phyloP scores from a whole-genome alignment of 495 filamentous ascomycete species.

The Sabuloglossum arenarium region DNA sequence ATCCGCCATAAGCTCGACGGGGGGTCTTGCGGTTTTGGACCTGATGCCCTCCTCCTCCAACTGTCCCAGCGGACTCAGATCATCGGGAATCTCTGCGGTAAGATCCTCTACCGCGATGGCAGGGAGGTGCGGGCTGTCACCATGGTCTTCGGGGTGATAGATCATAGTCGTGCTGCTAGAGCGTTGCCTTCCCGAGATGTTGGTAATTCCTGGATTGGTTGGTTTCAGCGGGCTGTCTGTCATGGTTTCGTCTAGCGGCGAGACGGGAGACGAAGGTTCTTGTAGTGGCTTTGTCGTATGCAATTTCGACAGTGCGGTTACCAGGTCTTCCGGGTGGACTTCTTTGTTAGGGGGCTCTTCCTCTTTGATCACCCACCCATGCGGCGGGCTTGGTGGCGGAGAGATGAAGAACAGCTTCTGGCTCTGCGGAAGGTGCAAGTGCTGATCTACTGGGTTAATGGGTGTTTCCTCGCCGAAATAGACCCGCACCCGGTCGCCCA shows the following conservation, averaged over 20 bases:
- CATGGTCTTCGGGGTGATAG: constrained; percentile 56
- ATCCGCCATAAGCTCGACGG: constrained; percentile 70
- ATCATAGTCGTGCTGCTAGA: constrained; percentile 42
- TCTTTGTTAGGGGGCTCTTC: constrained; percentile 90
- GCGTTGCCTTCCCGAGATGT: too few relatives aligned
- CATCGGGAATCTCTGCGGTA: constrained; percentile 34
- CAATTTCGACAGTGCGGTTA: constrained; percentile 52
- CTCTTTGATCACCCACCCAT: constrained; percentile 76
- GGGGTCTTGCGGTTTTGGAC: constrained; percentile 53
- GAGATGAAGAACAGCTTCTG: constrained; percentile 95
- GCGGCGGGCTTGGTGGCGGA: constrained; percentile 75
- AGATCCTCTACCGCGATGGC: constrained; percentile 85
- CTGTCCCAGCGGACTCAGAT: constrained; percentile 19
- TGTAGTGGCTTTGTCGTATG: constrained; percentile 12
- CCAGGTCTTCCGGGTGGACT: constrained; percentile 79
- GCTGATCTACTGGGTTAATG: constrained; percentile 35
- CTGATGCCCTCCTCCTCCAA: constrained; percentile 27
- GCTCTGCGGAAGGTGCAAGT: constrained; percentile 62
- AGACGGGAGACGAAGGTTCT: constrained; percentile 15
- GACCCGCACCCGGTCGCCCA: constrained; percentile 50
- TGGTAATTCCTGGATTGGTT: too few relatives aligned
- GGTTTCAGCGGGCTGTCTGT: constrained; percentile 6
- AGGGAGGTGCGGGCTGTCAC: constrained; percentile 55
- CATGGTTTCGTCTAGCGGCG: constrained; percentile 19
- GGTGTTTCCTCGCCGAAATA: constrained; percentile 78